These are phyloP conservation scores for Pelargonium citronellum DNA, from an alignment of 441 rosid species.

Conservation along the genomic window DNA sequence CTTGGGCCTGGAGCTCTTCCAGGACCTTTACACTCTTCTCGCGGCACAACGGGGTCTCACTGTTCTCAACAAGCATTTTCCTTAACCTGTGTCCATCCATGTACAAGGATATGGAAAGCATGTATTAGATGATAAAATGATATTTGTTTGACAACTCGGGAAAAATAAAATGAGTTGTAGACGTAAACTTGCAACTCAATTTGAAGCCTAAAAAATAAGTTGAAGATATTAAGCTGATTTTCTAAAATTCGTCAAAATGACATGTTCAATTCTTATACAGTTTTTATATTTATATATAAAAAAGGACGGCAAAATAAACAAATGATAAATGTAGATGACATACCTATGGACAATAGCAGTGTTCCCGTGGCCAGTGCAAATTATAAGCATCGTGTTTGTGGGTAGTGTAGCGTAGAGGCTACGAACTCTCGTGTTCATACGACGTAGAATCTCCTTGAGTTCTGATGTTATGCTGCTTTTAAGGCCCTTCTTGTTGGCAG, in stretches of 20 bases:
- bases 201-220: background rate
- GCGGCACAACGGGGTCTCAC: slow-evolving; percentile 43
- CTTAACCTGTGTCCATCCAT: slow-evolving; percentile 48
- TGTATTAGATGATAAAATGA: background rate
- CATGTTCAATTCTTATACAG: too few species aligned
- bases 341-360: slow-evolving; percentile 76
- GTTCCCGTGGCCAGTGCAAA: slow-evolving; percentile 98
- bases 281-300: too few species aligned
- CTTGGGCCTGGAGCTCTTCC: slow-evolving; percentile 92
- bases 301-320: background rate
- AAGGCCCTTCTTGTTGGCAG: slow-evolving; percentile 33
- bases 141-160: background rate
- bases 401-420: slow-evolving; percentile 57
- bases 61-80: slow-evolving; percentile 60
- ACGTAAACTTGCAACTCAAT: background rate
- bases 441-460: slow-evolving; percentile 52
- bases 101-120: slow-evolving; percentile 8
- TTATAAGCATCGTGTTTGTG: slow-evolving; percentile 67
- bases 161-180: slow-evolving; percentile 7
- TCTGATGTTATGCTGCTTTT: slow-evolving; percentile 43
- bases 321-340: background rate
- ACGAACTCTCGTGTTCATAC: slow-evolving; percentile 48
- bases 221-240: background rate
- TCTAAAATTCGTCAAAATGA: too few species aligned
- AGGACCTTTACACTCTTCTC: slow-evolving; percentile 71